Evolutionary conservation across 2,329 filamentous ascomycete genomes (phyloP).

Genomic region (Teratosphaeria zuluensis): DNA sequence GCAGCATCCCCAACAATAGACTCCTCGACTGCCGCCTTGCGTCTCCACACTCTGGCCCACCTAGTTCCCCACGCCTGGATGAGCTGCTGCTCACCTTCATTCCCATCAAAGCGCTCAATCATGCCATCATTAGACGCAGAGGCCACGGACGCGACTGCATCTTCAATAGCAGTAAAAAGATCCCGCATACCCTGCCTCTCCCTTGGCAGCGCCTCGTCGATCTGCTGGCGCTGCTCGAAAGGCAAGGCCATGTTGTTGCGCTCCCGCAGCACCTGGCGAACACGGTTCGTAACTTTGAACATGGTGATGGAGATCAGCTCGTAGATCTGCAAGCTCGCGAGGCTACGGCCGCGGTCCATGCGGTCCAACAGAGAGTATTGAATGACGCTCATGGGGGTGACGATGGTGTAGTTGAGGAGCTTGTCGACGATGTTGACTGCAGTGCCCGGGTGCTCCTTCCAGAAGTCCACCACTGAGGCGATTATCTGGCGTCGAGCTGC

Average conservation of each 20-base stretch:
- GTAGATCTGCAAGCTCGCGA: slow-evolving; percentile 69
- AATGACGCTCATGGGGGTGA: slow-evolving; percentile 74
- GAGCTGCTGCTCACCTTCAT: slow-evolving; percentile 28
- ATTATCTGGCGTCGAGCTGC: slow-evolving; percentile 80
- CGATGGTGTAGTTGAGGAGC: slow-evolving; percentile 90
- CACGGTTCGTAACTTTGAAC: slow-evolving; percentile 76
- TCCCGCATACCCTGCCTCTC: slow-evolving; percentile 68
- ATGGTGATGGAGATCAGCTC: slow-evolving; percentile 87
- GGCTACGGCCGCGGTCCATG: slow-evolving; percentile 42
- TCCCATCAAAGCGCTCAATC: slow-evolving; percentile 54
- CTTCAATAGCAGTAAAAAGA: slow-evolving; percentile 72
- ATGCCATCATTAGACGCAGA: slow-evolving; percentile 63
- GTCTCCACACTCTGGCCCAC: slow-evolving; percentile 76
- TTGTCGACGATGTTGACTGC: slow-evolving; percentile 93
- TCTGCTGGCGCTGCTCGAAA: slow-evolving; percentile 47
- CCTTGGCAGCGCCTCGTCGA: slow-evolving; percentile 56
- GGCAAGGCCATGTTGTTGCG: slow-evolving; percentile 48
- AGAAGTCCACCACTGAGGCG: slow-evolving; percentile 81
- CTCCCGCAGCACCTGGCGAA: slow-evolving; percentile 66
- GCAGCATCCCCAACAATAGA: slow-evolving; percentile 51
- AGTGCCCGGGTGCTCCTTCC: slow-evolving; percentile 83
- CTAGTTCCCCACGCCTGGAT: slow-evolving; percentile 72
- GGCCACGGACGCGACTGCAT: slow-evolving; percentile 64
- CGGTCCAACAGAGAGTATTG: slow-evolving; percentile 76
- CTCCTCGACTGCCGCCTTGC: slow-evolving; percentile 79